phyloP scores from a whole-genome alignment of 257 asterid species.

The Nicotiana benthamiana region DNA sequence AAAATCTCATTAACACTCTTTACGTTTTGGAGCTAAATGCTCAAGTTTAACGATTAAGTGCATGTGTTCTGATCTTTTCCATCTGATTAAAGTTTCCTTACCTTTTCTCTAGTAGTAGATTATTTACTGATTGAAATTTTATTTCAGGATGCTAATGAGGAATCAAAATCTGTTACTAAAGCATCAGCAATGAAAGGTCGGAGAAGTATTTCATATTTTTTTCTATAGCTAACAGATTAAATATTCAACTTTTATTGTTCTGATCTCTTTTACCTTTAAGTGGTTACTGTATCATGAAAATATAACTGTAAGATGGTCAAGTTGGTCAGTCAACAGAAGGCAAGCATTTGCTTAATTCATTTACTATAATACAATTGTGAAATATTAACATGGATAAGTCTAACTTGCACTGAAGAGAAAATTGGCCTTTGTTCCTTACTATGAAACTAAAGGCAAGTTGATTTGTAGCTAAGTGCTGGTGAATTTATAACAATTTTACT shows the following conservation, averaged over 20 bases:
- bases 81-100: neutral
- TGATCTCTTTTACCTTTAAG: neutral
- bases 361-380: neutral
- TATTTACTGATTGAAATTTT: neutral
- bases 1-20: too few species aligned
- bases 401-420: neutral
- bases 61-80: neutral
- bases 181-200: constrained; percentile 88
- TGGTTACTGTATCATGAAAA: neutral
- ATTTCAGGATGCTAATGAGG: constrained; percentile 77
- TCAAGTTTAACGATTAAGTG: neutral
- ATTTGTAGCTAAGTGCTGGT: neutral
- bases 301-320: neutral
- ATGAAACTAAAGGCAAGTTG: neutral
- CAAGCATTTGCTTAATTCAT: neutral
- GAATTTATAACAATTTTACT: neutral
- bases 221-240: neutral
- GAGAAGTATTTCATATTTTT: neutral
- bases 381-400: neutral
- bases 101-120: neutral
- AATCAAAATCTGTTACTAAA: constrained; percentile 72
- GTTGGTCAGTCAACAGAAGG: neutral
- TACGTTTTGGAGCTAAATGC: neutral
- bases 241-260: neutral
- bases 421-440: neutral